Conservation (phyloP, 495 filamentous ascomycete species). For the Chlorociboria aeruginascens region DNA sequence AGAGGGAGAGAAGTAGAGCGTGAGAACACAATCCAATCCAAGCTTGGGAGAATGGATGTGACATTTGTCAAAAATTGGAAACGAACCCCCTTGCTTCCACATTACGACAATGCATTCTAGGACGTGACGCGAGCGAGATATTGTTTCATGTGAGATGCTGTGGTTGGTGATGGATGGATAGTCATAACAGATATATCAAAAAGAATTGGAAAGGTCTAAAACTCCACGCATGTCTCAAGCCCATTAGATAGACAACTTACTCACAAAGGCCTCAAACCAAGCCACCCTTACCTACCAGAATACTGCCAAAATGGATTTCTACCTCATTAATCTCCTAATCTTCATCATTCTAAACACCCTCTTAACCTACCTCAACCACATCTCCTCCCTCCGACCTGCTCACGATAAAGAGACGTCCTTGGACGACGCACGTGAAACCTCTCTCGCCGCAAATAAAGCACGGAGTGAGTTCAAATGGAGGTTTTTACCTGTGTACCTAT, state of each 20-base stretch:
- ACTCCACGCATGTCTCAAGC: not conserved
- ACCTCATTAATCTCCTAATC: slow-evolving; percentile 13
- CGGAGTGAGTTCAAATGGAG: slow-evolving; percentile 24
- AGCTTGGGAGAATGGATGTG: too few species aligned
- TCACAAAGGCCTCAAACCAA: not conserved
- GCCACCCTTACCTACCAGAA: not conserved
- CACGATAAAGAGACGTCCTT: not conserved
- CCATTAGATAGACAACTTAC: not conserved
- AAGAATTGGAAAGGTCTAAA: too few species aligned
- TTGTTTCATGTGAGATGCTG: too few species aligned
- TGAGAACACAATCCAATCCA: too few species aligned
- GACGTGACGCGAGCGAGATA: too few species aligned
- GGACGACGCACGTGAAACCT: not conserved
- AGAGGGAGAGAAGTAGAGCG: too few species aligned
- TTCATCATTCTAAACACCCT: slow-evolving; percentile 11
- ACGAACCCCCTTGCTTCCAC: too few species aligned
- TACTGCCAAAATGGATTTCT: slow-evolving; percentile 13
- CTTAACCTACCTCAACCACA: slow-evolving; percentile 12
- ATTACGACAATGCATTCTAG: too few species aligned
- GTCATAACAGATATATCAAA: too few species aligned
- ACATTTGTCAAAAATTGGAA: too few species aligned
- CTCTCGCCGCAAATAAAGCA: slow-evolving; percentile 8
- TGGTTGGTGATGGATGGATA: too few species aligned
- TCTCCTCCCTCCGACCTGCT: not conserved
- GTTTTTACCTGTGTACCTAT: slow-evolving; percentile 32